These are phyloP conservation scores for Leptomonas pyrrhocoris DNA, from an alignment of 208 protist species.

Conservation along the genomic window DNA sequence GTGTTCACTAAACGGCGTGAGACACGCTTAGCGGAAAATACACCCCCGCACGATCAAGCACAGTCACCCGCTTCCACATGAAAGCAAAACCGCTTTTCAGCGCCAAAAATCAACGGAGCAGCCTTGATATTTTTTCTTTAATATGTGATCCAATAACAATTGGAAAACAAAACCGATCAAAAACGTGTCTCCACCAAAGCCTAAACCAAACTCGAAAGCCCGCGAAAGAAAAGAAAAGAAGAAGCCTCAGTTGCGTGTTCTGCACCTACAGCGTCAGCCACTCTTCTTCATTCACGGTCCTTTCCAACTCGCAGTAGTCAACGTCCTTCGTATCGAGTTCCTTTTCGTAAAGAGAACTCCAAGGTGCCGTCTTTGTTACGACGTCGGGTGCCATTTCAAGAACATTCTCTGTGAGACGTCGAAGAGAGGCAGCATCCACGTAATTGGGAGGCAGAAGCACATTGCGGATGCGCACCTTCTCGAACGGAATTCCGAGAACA, in stretches of 20 bases:
- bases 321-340: slow-evolving; percentile 74
- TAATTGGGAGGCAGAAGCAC: slow-evolving; percentile 79
- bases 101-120: too few species aligned
- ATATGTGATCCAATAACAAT: too few species aligned
- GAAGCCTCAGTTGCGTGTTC: not conserved
- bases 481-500: slow-evolving; percentile 76
- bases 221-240: not conserved
- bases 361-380: slow-evolving; percentile 40
- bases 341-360: slow-evolving; percentile 73
- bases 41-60: too few species aligned
- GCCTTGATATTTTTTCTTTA: too few species aligned
- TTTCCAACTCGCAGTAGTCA: slow-evolving; percentile 73
- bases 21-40: too few species aligned
- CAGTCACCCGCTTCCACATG: too few species aligned
- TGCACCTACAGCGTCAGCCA: slow-evolving; percentile 74
- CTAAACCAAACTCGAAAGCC: too few species aligned
- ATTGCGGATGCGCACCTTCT: slow-evolving; percentile 71
- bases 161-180: too few species aligned
- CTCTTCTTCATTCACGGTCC: slow-evolving; percentile 74
- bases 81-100: too few species aligned
- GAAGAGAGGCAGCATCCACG: slow-evolving; percentile 69
- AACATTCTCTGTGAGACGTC: slow-evolving; percentile 60
- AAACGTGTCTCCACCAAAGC: too few species aligned
- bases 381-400: slow-evolving; percentile 26
- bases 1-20: too few species aligned